These are phyloP conservation scores for Chloranthus sessilifolius DNA, from an alignment of 164 flowering plant genomes.

Conservation along the genomic window DNA sequence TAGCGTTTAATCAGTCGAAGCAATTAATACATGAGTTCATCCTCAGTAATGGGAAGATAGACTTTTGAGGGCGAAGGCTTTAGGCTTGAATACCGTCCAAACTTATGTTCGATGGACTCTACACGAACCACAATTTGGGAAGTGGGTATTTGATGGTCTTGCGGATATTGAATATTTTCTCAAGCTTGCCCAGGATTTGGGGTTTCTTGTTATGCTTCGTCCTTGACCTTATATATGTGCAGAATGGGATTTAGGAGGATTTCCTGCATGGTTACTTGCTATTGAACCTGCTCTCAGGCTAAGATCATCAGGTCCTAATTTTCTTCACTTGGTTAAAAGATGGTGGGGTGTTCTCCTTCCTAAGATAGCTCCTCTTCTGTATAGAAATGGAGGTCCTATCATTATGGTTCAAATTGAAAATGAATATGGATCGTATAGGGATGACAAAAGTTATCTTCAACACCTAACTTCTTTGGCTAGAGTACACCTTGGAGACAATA, in stretches of 20 bases:
- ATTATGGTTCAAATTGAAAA: constrained; percentile 98
- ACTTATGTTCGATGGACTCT: constrained; percentile 97
- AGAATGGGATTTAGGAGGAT: constrained; percentile 99
- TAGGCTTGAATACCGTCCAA: constrained; percentile 94
- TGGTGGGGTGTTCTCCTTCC: constrained; percentile 93
- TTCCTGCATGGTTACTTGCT: constrained; percentile 90
- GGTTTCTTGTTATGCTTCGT: constrained; percentile 89
- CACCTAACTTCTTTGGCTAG: constrained; percentile 66
- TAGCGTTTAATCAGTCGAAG: background rate
- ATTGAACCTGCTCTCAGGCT: constrained; percentile 59
- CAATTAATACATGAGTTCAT: too few relatives aligned
- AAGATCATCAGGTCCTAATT: constrained; percentile 86
- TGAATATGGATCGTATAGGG: constrained; percentile 94
- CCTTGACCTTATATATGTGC: constrained; percentile 95
- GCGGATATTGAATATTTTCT: constrained; percentile 76
- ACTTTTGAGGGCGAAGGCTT: constrained; percentile 84
- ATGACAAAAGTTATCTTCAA: constrained; percentile 76
- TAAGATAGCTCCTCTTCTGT: constrained; percentile 66
- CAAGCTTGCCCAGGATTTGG: constrained; percentile 68
- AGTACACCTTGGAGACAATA: constrained; percentile 56
- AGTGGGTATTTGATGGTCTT: constrained; percentile 68
- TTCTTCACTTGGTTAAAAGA: constrained; percentile 57
- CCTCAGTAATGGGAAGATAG: constrained; percentile 95
- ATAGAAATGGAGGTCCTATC: constrained; percentile 87
- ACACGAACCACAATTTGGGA: constrained; percentile 76